Evolutionary conservation across 1,284 basidiomycete genomes (phyloP), one percentile per base, ranked within the genome.

Genomic region (Xerocomus nothofagi): DNA sequence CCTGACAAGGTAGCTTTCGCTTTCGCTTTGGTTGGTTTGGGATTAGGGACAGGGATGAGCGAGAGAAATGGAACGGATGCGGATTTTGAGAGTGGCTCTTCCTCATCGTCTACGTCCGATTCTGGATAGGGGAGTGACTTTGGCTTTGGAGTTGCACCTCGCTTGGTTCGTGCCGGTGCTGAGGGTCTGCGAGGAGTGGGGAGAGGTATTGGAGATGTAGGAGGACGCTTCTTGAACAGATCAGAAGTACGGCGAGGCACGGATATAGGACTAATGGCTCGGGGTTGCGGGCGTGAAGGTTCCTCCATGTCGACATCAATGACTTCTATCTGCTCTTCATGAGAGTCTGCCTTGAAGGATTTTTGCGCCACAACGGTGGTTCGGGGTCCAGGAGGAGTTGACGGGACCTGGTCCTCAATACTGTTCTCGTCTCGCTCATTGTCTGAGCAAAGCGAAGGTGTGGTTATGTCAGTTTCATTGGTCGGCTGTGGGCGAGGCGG

Each of bases 361-460:
- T 50, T 44, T 30, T 40, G 45, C 15, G 39, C 10, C 34, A 5
- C 33, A 33, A 40, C 14, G 30, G 40, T 33, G 17, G 36, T 3
- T 29, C 53, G 55, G 10, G 55, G 57, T 12, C 68, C 64, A 26
- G 70, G 72, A 12, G 72, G 72, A 11, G 73, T 73, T 1, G 73
- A 73, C 2, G 78, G 81, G 3, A 70, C 63, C 29, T 59, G 68
- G 31, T 80, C 78, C 21, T 80, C 76, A 1, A 72, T 69, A 44
- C 72, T 74, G 7, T 67, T 71, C 31, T 77, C 76, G 20, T 76
- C 75, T 36, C 67, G 61, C 10, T 78, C 78, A 43, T 82, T 82
- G 60, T 88, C 85, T 3, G 85, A 88, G 56, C 79, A 84, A 5
- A 88, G 70, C 0, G 86, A 88, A 0, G 86, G 86, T 0, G 86